These are phyloP conservation scores for Thymus quinquecostatus DNA, from an alignment of 257 asterid genomes.

Conservation along the genomic window DNA sequence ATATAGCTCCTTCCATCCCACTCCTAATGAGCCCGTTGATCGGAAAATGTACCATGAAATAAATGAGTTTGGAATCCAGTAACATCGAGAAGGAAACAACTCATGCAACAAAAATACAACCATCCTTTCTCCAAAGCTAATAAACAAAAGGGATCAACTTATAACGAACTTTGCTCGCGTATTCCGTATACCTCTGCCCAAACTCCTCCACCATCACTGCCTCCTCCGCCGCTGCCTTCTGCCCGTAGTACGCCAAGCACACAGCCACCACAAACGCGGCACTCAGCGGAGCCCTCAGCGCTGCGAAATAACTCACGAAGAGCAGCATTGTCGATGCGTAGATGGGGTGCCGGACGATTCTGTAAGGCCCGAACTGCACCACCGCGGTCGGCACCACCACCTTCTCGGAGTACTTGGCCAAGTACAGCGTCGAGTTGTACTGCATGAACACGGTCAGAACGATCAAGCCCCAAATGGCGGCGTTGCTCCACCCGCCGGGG, in stretches of 20 bases:
- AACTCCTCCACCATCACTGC: conserved; percentile 70
- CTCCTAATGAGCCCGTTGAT: no score
- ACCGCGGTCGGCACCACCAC: conserved; percentile 94
- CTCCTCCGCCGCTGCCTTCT: conserved; percentile 86
- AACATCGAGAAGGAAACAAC: no score
- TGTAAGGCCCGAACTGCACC: conserved; percentile 91
- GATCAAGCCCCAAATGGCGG: conserved; percentile 68
- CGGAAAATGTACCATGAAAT: no score
- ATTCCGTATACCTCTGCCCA: conserved; percentile 68
- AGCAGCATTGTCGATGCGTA: conserved; percentile 92
- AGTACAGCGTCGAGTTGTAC: conserved; percentile 73
- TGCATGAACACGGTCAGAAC: conserved; percentile 64
- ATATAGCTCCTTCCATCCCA: no score
- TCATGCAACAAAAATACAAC: no score
- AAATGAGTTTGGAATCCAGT: no score
- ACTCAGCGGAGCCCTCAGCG: conserved; percentile 85
- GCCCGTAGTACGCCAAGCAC: conserved; percentile 70
- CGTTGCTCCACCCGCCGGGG: conserved; percentile 80
- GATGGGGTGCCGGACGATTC: conserved; percentile 89
- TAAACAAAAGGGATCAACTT: conserved; percentile 84
- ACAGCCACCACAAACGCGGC: conserved; percentile 47
- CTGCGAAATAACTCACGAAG: conserved; percentile 69
- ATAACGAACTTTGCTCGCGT: conserved; percentile 66
- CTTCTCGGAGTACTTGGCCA: conserved; percentile 94
- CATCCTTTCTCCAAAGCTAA: conserved; percentile 38